These are phyloP conservation scores for Coemansia sp. DNA, from an alignment of 192 early-diverging fungal genomes.

Conservation along the genomic window DNA sequence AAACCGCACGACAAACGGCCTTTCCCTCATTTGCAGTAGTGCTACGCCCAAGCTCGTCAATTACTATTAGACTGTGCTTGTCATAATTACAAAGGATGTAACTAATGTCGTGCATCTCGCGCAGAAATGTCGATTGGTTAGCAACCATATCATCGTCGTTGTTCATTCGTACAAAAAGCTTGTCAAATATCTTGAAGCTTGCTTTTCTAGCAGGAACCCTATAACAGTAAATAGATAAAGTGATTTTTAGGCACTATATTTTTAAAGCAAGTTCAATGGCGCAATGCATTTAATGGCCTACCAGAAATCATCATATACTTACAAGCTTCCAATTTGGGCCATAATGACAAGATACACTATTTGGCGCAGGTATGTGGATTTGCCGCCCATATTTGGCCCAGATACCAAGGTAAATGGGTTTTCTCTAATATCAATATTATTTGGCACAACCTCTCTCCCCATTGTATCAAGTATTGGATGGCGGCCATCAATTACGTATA, in stretches of 20 bases:
- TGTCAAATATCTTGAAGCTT: constrained; percentile 67
- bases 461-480: constrained; percentile 73
- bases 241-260: neutral
- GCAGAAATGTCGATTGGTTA: constrained; percentile 76
- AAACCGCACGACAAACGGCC: constrained; percentile 71
- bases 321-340: constrained; percentile 84
- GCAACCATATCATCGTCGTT: constrained; percentile 64
- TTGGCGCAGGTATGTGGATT: constrained; percentile 83
- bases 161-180: constrained; percentile 76
- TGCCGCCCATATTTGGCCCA: constrained; percentile 93
- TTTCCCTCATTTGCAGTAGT: constrained; percentile 61
- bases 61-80: constrained; percentile 69
- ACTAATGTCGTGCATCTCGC: constrained; percentile 85
- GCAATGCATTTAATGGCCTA: too few relatives aligned
- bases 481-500: constrained; percentile 72
- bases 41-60: constrained; percentile 88
- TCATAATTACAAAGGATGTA: constrained; percentile 77
- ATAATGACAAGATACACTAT: constrained; percentile 75
- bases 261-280: too few relatives aligned
- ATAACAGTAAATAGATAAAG: constrained; percentile 1
- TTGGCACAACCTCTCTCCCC: constrained; percentile 62
- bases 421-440: constrained; percentile 64
- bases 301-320: constrained; percentile 19
- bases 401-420: constrained; percentile 76
- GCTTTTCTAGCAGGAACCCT: constrained; percentile 83